Base-by-base conservation (phyloP, 108 stramenopile species). In the Nannochloropsis oceanica region DNA sequence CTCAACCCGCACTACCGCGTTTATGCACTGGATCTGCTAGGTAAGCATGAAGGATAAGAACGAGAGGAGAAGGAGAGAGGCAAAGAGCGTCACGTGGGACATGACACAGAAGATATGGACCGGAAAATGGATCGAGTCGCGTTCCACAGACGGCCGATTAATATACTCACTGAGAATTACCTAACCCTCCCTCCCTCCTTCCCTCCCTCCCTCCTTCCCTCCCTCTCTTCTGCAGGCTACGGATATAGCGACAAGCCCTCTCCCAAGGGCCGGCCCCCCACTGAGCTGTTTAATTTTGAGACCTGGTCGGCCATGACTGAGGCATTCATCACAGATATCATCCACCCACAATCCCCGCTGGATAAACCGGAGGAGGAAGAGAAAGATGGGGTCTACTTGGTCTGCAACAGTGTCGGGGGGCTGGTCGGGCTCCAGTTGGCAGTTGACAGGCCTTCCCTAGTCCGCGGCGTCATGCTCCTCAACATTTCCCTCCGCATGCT, bases 391-490 rank as follows among this genome's bases (percentile, higher is more conserved):
- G 92, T 94, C 27, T 94, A 93, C 80, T 85, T 98, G 18, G 93
- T 96, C 10, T 93, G 93, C 89, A 98, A 98, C 90, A 95, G 94
- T 42, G 96, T 98, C 83, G 96, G 97, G 10, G 93, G 94, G 44
- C 94, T 94, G 82, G 91, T 91, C 2, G 91, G 93, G 43, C 91
- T 98, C 27, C 96, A 96, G 90, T 93, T 94, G 24, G 93, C 94
- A 13, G 85, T 96, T 13, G 95, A 96, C 85, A 84, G 92, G 26
- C 94, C 95, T 22, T 25, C 27, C 20, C 13, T 82, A 82, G 86
- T 89, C 1, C n/a, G 84, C 26, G 89, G 89, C 8, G 86, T 90
- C 18, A 86, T 90, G 8, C 86, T 90, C 27, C 87, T 90, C 27
- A 89, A 90, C 42, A 89, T 90, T 5, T 89, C 89, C 18, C 84